Conservation (phyloP, 768 basidiomycete genomes). For the Clathrus columnatus region DNA sequence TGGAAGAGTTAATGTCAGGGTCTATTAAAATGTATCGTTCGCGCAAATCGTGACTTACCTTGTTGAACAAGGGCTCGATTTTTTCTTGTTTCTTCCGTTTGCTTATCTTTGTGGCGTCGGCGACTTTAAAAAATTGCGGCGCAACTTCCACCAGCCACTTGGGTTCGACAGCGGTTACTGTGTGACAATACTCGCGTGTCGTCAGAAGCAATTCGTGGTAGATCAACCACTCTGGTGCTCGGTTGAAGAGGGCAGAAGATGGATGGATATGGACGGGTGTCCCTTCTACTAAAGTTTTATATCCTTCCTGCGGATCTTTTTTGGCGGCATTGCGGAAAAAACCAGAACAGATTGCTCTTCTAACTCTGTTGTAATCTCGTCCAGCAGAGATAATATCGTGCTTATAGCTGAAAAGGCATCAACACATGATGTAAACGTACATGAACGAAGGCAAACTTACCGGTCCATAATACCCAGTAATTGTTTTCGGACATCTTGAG, state of each 20-base stretch:
- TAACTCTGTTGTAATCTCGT: conserved; percentile 83
- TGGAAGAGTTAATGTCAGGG: conserved; percentile 13
- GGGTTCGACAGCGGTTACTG: conserved; percentile 91
- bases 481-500: conserved; percentile 97
- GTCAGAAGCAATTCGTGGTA: conserved; percentile 96
- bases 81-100: conserved; percentile 94
- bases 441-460: conserved; percentile 31
- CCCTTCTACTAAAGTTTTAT: conserved; percentile 94
- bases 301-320: conserved; percentile 96
- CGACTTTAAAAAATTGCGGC: conserved; percentile 97
- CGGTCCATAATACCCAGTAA: conserved; percentile 98
- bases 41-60: conserved; percentile 30
- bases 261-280: conserved; percentile 99
- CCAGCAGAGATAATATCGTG: conserved; percentile 94
- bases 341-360: conserved; percentile 93
- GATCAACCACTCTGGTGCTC: conserved; percentile 91
- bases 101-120: conserved; percentile 95
- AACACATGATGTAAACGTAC: conserved; percentile 9
- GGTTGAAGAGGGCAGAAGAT: conserved; percentile 93
- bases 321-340: conserved; percentile 98
- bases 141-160: conserved; percentile 75
- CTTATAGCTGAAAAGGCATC: conserved; percentile 58
- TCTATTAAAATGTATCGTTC: neutral
- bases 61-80: conserved; percentile 93
- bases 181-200: conserved; percentile 90